Evolutionary conservation across 495 filamentous ascomycete species (phyloP), one percentile per base, ranked within the genome.

Genomic region (Aspergillus wentii): DNA sequence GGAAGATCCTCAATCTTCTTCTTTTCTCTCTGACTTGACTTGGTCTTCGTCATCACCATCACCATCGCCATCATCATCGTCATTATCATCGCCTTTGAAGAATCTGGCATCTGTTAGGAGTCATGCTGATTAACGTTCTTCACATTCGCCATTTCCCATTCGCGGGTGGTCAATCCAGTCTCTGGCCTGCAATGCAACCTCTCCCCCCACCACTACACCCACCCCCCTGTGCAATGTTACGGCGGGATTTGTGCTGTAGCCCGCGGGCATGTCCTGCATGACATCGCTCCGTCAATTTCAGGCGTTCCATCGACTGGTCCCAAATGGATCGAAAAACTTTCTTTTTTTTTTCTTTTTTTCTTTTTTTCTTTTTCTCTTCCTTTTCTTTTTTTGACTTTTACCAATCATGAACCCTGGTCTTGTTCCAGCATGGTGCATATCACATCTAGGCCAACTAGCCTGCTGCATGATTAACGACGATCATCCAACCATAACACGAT

Each of bases 401-500:
- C 46, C 40, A 46, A 38, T 49, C 31, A 49, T 46, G 17, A 26
- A 29, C 10, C 38, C 34, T 43, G 33, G 38, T 36, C 37, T 33
- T 44, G 46, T 43, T 46, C 35, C 38, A 37, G 41, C 28, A 33
- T 19, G 16, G 37, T 38, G 48, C 44, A 43, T 34, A 36, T 49
- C 46, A 42, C 50, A 38, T 44, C 35, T 38, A 30, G 29, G 37
- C 50, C 43, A 54, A 54, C 50, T 54, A 54, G 46, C 46, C 41
- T 46, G 36, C 46, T 54, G 50, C 50, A 54, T 21, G 45, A 30
- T 19, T 44, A 36, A n/a, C n/a, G n/a, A n/a, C n/a, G n/a, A n/a
- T n/a, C n/a, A n/a, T n/a, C n/a, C n/a, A n/a, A n/a, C n/a, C n/a
- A n/a, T n/a, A n/a, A n/a, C n/a, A n/a, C n/a, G 45, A 19, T 49